Base-by-base conservation (phyloP, 2,329 filamentous ascomycete genomes). In the Orbilia blumenaviensis region DNA sequence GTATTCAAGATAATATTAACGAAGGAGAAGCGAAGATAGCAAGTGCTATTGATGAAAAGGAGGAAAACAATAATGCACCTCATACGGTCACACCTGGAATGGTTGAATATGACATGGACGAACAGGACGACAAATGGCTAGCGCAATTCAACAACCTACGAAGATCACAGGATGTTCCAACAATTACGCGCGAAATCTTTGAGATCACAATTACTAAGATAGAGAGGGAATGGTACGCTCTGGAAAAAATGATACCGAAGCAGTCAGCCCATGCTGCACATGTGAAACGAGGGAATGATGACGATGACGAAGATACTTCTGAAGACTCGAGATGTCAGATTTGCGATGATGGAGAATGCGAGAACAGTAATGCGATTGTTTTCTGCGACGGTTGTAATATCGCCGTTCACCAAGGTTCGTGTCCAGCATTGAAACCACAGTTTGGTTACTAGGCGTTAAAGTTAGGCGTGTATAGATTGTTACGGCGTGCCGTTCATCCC, bases 91-190 rank as follows among this genome's bases (percentile, higher is more conserved):
- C 66, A 16, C 87, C 96, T 41, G 92, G 93, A 10, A 90, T 92
- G 68, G 95, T 99, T 18, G 95, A 99, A 82, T 99, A 99, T 82
- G 95, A 99, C 82, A 99, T 99, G 95, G 95, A 99, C 81, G 95
- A 99, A 83, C 95, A 99, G 81, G 95, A 99, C 82, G 93, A 97
- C 79, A 93, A 94, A 84, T 99, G 95, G 95, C 85, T 99, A 25
- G 91, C 95, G 79, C 88, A 89, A 41, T 89, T 94, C 81, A 99
- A 99, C 80, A 84, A 85, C 10, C 89, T 91, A 80, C 89, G 95
- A 71, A 92, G 90, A 81, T 87, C 88, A 23, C 88, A 91, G 79
- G 89, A 90, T 50, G 88, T 92, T 21, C 92, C 96, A 79, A 86
- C 89, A 1, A 95, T 99, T 80, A 96, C 94, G 56, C 92, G 94